Base-by-base conservation (phyloP, 768 basidiomycete species). In the Suillus fuscotomentosus region DNA sequence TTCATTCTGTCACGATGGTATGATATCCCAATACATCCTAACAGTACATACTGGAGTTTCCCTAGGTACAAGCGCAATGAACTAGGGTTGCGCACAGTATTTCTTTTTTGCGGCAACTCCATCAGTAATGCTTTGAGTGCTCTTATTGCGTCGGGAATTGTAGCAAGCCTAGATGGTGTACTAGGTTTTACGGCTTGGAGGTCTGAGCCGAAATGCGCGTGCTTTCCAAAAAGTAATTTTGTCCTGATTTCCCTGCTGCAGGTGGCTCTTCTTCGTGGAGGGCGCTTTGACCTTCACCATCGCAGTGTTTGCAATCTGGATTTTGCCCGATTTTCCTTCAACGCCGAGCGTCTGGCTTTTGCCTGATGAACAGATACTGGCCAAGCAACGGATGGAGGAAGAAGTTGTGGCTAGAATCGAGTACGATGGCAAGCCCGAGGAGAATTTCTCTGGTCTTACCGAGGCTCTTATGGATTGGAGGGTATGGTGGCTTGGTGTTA, bases 91-190 rank as follows among this genome's bases (percentile, higher is more conserved):
- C 81, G 89, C 61, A 88, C 83, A 22, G 87, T 90, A 5, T 72
- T 89, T 60, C 79, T 92, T 34, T 84, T 82, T 60, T 89, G 89
- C 65, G 91, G 91, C 38, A 86, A 81, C 69, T 79, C 94, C 7
- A 84, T 92, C 63, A 87, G 85, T 54, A 94, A 93, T 79, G 92
- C 90, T 4, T 92, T 93, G 73, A 90, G 91, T 4, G 82, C 90
- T 0, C 78, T 93, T 20, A 83, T 92, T 53, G 90, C 91, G 5
- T 88, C 89, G 11, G 89, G 85, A 4, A 90, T 94, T 60, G 81
- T 94, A 15, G 79, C 82, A 63, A 75, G 78, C n/a, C 89, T 92
- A 87, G 83, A 91, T 39, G 88, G 87, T 4, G 81, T 78, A 67
- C 75, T 87, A 20, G 91, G 91, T 0, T 79, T 84, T 63, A 77